phyloP scores from a whole-genome alignment of 192 early-diverging fungal genomes.

The Backusella australiensis region DNA sequence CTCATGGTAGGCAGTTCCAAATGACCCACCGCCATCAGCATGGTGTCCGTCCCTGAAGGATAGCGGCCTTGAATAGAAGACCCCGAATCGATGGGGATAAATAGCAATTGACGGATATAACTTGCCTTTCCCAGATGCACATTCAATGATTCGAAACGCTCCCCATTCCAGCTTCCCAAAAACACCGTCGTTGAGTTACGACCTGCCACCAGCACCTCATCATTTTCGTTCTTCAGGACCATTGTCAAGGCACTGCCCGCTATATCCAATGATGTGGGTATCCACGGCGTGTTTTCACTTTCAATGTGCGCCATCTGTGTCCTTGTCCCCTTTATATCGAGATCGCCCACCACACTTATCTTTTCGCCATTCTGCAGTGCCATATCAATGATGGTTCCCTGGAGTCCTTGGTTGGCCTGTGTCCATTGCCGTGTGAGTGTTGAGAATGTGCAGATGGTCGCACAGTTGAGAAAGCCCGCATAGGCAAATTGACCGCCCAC shows the following conservation, averaged over 20 bases:
- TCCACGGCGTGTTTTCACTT: neutral
- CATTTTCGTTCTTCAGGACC: neutral
- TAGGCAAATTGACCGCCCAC: slow-evolving; percentile 57
- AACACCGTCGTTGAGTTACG: neutral
- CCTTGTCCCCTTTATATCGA: neutral
- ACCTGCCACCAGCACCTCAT: neutral
- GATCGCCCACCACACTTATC: neutral
- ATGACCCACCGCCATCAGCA: slow-evolving; percentile 43
- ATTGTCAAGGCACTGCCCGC: neutral
- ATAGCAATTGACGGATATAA: slow-evolving; percentile 10
- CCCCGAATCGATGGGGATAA: slow-evolving; percentile 12
- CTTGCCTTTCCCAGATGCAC: slow-evolving; percentile 11
- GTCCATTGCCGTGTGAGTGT: slow-evolving; percentile 24
- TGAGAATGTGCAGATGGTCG: slow-evolving; percentile 26
- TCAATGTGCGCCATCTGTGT: neutral
- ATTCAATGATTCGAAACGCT: slow-evolving; percentile 3
- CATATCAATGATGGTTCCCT: slow-evolving; percentile 39
- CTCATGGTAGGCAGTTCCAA: slow-evolving; percentile 36
- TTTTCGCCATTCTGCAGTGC: slow-evolving; percentile 30
- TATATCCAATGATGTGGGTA: neutral
- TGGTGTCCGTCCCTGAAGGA: slow-evolving; percentile 14
- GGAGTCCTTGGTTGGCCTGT: slow-evolving; percentile 1
- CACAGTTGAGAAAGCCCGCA: slow-evolving; percentile 34
- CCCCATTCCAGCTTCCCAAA: slow-evolving; percentile 10
- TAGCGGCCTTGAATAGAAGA: neutral